A percentile compares a stretch with the other conserved stretches of the same genome.
phyloP scores from a whole-genome alignment of 345 rosid species.

The Iberis pinnata region DNA sequence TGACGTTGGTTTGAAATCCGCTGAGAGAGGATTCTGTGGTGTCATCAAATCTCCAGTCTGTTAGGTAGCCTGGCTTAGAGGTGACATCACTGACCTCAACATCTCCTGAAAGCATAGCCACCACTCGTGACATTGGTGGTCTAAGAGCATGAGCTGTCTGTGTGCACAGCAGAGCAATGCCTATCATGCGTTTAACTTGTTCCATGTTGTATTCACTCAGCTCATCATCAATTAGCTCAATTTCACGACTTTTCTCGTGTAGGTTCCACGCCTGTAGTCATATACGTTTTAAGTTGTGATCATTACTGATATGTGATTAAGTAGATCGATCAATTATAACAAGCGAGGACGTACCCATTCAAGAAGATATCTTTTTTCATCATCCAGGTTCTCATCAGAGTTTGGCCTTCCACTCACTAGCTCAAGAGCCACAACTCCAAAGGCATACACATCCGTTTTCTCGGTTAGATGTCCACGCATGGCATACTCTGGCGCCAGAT shows the following conservation, averaged over 20 bases:
- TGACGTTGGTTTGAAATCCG: constrained; percentile 1
- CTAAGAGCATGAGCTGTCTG: constrained; percentile 44
- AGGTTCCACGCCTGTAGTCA: constrained; percentile 49
- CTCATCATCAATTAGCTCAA: constrained; percentile 39
- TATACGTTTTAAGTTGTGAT: not conserved
- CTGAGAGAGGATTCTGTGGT: constrained; percentile 28
- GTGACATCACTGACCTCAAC: constrained; percentile 39
- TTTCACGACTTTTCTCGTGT: constrained; percentile 36
- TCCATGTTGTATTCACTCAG: constrained; percentile 36
- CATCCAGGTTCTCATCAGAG: constrained; percentile 26
- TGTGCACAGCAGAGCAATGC: constrained; percentile 56
- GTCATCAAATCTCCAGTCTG: constrained; percentile 47
- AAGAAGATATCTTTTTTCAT: constrained; percentile 45
- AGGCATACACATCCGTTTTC: constrained; percentile 50
- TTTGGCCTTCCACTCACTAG: constrained; percentile 40
- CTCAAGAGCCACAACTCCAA: constrained; percentile 40
- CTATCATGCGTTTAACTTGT: constrained; percentile 42
- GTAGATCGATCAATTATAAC: not conserved
- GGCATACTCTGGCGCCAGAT: constrained; percentile 61
- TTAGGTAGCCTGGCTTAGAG: constrained; percentile 45
- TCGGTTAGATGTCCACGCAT: constrained; percentile 61
- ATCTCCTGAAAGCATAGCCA: constrained; percentile 65
- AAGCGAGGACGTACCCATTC: constrained; percentile 42
- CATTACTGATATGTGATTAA: not conserved
- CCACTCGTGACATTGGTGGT: constrained; percentile 63